Evolutionary conservation across 1,284 basidiomycete genomes (phyloP).

Genomic region (Ustilago trichophora): DNA sequence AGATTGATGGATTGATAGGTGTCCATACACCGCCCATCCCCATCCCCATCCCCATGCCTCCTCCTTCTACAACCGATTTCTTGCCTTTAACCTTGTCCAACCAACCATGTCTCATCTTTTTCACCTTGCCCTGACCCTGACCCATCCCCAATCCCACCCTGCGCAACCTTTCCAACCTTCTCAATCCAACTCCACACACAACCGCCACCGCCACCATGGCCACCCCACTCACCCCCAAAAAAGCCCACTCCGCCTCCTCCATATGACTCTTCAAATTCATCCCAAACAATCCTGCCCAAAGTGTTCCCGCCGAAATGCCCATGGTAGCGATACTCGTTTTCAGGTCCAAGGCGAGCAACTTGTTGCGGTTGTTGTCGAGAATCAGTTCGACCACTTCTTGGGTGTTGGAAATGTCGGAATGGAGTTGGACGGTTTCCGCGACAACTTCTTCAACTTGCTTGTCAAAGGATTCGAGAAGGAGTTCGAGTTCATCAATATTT

Average conservation of each 20-base stretch:
- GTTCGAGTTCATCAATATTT: constrained; percentile 78
- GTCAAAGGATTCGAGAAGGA: constrained; percentile 89
- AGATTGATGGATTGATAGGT: too few relatives aligned
- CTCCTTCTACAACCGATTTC: too few relatives aligned
- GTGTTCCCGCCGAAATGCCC: constrained; percentile 89
- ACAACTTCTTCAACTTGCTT: constrained; percentile 72
- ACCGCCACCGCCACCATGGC: constrained; percentile 40
- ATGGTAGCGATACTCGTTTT: constrained; percentile 92
- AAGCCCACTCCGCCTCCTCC: constrained; percentile 55
- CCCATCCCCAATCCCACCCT: constrained; percentile 41
- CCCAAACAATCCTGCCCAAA: constrained; percentile 89
- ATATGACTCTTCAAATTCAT: constrained; percentile 75
- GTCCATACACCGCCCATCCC: too few relatives aligned
- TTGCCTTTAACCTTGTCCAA: constrained; percentile 8
- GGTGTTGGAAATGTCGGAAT: constrained; percentile 79
- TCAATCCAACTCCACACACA: constrained; percentile 34
- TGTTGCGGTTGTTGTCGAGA: constrained; percentile 93
- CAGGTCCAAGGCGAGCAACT: constrained; percentile 87
- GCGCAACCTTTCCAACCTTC: constrained; percentile 38
- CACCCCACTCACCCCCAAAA: constrained; percentile 33
- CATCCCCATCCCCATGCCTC: not conserved
- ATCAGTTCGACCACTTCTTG: constrained; percentile 98
- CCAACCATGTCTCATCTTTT: constrained; percentile 6
- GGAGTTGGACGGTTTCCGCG: constrained; percentile 50
- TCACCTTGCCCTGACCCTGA: too few relatives aligned